Conservation (phyloP, 2,329 filamentous ascomycete genomes). For the Cladosporium sp. region DNA sequence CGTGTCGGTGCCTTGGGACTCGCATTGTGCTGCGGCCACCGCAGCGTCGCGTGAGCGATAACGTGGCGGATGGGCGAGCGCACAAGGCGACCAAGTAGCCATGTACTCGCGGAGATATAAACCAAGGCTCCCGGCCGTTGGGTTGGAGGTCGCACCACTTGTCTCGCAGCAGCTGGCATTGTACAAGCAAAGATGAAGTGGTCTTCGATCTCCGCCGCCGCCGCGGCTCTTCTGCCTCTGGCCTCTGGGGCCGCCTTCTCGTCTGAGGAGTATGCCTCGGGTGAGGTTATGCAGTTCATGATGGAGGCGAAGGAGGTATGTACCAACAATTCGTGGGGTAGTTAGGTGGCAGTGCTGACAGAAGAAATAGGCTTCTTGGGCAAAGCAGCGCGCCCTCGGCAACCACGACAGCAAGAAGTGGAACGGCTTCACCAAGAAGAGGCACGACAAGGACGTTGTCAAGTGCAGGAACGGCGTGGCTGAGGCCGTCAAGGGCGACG, state of each 20-base stretch:
- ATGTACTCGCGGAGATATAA: slow-evolving; percentile 1
- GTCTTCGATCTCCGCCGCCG: slow-evolving; percentile 13
- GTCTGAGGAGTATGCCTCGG: slow-evolving; percentile 16
- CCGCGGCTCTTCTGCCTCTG: slow-evolving; percentile 15
- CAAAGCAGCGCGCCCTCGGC: slow-evolving; percentile 16
- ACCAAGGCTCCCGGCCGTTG: background rate
- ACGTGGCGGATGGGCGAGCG: background rate
- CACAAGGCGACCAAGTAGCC: background rate
- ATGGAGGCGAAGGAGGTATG: slow-evolving; percentile 15
- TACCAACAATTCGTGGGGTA: too few species aligned
- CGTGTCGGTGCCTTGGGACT: background rate
- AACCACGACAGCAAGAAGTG: slow-evolving; percentile 16
- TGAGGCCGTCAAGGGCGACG: slow-evolving; percentile 41
- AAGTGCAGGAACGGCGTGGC: slow-evolving; percentile 41
- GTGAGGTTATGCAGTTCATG: slow-evolving; percentile 18
- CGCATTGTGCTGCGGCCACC: background rate
- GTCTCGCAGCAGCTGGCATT: background rate
- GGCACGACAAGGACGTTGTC: slow-evolving; percentile 13
- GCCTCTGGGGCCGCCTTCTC: slow-evolving; percentile 16
- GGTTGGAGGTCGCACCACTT: background rate
- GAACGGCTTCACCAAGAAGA: slow-evolving; percentile 15
- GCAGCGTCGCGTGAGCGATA: slow-evolving; percentile 3
- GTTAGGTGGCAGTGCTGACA: background rate
- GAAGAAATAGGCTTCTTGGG: slow-evolving; percentile 13
- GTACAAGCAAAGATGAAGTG: slow-evolving; percentile 16